Evolutionary conservation across 1,284 basidiomycete species (phyloP).

Genomic region (Tremellales sp.): DNA sequence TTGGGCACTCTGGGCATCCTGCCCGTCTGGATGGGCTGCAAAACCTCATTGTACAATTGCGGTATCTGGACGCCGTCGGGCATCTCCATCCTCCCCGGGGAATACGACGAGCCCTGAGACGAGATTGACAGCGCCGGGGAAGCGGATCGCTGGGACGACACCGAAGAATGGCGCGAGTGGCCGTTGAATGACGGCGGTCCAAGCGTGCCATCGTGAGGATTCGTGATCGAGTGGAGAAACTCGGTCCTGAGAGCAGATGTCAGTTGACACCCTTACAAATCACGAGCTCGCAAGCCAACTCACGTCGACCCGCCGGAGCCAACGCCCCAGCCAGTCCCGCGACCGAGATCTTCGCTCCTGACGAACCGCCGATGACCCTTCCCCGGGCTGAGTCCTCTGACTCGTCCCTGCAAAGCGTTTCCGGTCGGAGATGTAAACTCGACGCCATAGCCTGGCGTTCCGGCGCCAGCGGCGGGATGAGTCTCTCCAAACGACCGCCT

Average conservation of each 20-base stretch:
- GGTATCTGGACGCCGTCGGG: conserved; percentile 29
- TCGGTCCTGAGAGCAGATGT: conserved; percentile 28
- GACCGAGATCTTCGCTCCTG: conserved; percentile 44
- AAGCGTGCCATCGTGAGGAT: conserved; percentile 41
- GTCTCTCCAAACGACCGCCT: conserved; percentile 33
- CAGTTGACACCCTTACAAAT: conserved; percentile 7
- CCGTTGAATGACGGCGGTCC: conserved; percentile 37
- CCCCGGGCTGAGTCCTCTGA: conserved; percentile 24
- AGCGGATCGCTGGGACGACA: conserved; percentile 36
- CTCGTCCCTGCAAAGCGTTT: conserved; percentile 14
- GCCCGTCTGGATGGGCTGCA: neutral
- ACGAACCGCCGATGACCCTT: conserved; percentile 36
- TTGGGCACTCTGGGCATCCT: conserved; percentile 63
- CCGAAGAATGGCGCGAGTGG: conserved; percentile 41
- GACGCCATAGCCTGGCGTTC: conserved; percentile 45
- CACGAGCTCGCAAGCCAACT: conserved; percentile 14
- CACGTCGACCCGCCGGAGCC: conserved; percentile 44
- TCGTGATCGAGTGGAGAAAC: conserved; percentile 43
- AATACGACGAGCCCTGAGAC: conserved; percentile 41
- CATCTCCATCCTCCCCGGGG: conserved; percentile 34
- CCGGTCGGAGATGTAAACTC: conserved; percentile 31
- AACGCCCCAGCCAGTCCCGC: conserved; percentile 41
- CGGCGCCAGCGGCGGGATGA: conserved; percentile 42
- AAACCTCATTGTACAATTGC: neutral
- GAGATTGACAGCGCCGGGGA: conserved; percentile 43